These are phyloP conservation scores for Butyriboletus loyo DNA, from an alignment of 768 basidiomycete genomes.

Conservation along the genomic window DNA sequence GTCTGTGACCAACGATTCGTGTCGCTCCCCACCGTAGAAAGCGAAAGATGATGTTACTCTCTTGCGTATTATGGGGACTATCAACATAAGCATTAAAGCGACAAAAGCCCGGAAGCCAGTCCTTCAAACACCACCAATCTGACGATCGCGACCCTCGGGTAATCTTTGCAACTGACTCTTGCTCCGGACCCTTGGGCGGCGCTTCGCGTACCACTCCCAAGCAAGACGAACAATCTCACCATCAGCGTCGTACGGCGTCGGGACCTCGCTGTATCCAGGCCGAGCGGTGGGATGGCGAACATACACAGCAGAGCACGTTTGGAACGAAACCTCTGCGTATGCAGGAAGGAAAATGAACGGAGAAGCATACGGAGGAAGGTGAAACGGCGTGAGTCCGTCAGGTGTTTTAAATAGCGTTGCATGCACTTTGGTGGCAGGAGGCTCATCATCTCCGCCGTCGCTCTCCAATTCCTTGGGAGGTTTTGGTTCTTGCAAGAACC, in stretches of 20 bases:
- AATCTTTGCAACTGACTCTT: slow-evolving; percentile 57
- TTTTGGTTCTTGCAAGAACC: slow-evolving; percentile 54
- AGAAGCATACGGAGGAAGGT: slow-evolving; percentile 81
- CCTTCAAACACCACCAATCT: slow-evolving; percentile 22
- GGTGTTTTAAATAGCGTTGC: slow-evolving; percentile 1
- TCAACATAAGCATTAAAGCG: not conserved
- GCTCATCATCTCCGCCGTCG: not conserved
- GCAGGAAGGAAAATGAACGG: slow-evolving; percentile 94
- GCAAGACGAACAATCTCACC: slow-evolving; percentile 88
- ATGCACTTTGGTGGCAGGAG: not conserved
- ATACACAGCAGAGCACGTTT: slow-evolving; percentile 88
- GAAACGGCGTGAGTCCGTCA: slow-evolving; percentile 62
- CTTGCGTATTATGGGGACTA: slow-evolving; percentile 1
- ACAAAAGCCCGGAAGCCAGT: no score
- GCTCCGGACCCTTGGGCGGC: slow-evolving; percentile 65
- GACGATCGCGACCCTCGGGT: slow-evolving; percentile 59
- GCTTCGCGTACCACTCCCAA: slow-evolving; percentile 93
- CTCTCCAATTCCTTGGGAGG: slow-evolving; percentile 12
- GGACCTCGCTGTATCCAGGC: slow-evolving; percentile 94
- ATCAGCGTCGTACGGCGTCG: slow-evolving; percentile 94
- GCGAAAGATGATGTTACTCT: not conserved
- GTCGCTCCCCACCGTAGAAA: not conserved
- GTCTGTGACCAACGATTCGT: not conserved
- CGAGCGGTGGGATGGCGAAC: slow-evolving; percentile 95
- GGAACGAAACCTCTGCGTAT: slow-evolving; percentile 82